A percentile compares a stretch with the other conserved stretches of the same genome.
These are phyloP conservation scores for Ascochyta lentis DNA, from an alignment of 2,329 filamentous ascomycete species.

Conservation along the genomic window DNA sequence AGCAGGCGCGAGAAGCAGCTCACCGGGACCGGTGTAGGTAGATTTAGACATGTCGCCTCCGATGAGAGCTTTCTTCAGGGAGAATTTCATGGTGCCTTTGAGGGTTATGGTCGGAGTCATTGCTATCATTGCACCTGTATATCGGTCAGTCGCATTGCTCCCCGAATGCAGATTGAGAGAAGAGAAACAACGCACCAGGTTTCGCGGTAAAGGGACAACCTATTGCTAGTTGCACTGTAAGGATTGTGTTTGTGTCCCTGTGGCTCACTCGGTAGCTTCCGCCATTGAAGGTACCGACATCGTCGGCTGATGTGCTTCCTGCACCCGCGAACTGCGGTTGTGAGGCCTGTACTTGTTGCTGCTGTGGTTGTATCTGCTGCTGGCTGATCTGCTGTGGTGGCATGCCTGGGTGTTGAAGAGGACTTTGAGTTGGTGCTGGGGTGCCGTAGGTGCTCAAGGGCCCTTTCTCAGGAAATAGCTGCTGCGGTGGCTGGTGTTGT, in stretches of 20 bases:
- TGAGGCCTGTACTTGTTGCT: slow-evolving; percentile 39
- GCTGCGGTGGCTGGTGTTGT: slow-evolving; percentile 26
- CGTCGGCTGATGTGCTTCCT: slow-evolving; percentile 68
- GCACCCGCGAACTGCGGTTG: slow-evolving; percentile 42
- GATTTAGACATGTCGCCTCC: slow-evolving; percentile 81
- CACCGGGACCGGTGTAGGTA: slow-evolving; percentile 86
- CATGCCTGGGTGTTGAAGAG: slow-evolving; percentile 43
- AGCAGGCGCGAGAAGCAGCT: slow-evolving; percentile 81
- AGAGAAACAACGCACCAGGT: slow-evolving; percentile 63
- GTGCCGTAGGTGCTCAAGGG: slow-evolving; percentile 38
- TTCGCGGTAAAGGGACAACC: slow-evolving; percentile 83
- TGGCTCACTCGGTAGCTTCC: slow-evolving; percentile 94
- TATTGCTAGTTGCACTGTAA: slow-evolving; percentile 88
- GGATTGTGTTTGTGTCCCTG: slow-evolving; percentile 84
- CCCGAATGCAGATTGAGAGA: neutral
- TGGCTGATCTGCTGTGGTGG: slow-evolving; percentile 36
- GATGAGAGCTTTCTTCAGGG: slow-evolving; percentile 86
- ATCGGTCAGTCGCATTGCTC: slow-evolving; percentile 8
- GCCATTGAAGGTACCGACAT: slow-evolving; percentile 96
- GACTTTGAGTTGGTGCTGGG: slow-evolving; percentile 41
- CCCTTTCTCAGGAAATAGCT: slow-evolving; percentile 13
- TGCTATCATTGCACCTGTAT: slow-evolving; percentile 82
- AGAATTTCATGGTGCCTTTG: slow-evolving; percentile 83
- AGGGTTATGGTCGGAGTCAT: slow-evolving; percentile 91
- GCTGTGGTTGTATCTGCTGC: slow-evolving; percentile 38